Percentiles rank a stretch among this genome's conserved stretches.
Evolutionary conservation across 1,284 basidiomycete species (phyloP).

Genomic region (Boletus albobrunnescens): DNA sequence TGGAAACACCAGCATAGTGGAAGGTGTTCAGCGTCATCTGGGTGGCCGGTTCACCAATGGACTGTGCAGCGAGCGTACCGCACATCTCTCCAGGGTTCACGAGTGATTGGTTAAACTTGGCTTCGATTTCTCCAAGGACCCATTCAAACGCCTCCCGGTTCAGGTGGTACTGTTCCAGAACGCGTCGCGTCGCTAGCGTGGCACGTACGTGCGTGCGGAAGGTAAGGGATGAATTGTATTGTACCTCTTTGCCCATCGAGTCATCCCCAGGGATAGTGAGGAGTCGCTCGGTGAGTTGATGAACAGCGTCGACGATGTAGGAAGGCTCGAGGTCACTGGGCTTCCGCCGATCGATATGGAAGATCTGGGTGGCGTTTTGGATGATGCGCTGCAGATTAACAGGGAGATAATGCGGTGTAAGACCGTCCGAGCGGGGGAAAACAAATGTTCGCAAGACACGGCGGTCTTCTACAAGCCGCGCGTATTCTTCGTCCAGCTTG

Average conservation of each 20-base stretch:
- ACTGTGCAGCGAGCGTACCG: conserved; percentile 95
- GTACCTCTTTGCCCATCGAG: conserved; percentile 68
- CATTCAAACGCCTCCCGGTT: conserved; percentile 94
- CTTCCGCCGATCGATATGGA: conserved; percentile 93
- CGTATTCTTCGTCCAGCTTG: conserved; percentile 86
- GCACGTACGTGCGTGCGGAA: conserved; percentile 94
- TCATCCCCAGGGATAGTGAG: conserved; percentile 88
- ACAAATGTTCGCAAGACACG: conserved; percentile 75
- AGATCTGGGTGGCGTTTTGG: conserved; percentile 95
- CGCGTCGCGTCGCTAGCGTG: conserved; percentile 77
- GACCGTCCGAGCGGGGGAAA: conserved; percentile 76
- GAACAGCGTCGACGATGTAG: conserved; percentile 81
- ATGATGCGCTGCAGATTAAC: conserved; percentile 94
- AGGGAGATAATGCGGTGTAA: conserved; percentile 76
- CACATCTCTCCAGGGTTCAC: conserved; percentile 99
- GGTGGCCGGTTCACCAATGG: conserved; percentile 98
- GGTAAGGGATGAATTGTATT: conserved; percentile 86
- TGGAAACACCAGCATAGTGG: conserved; percentile 98
- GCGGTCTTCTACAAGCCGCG: conserved; percentile 75
- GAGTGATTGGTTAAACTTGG: conserved; percentile 89
- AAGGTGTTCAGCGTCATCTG: conserved; percentile 99
- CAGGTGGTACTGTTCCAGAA: conserved; percentile 84
- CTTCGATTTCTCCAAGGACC: conserved; percentile 95
- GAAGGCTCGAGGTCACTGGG: conserved; percentile 89
- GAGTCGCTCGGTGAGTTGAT: conserved; percentile 67